A percentile compares a stretch with the other conserved stretches of the same genome.
Evolutionary conservation across 345 rosid species (phyloP).

Genomic region (Acer yangbiense): DNA sequence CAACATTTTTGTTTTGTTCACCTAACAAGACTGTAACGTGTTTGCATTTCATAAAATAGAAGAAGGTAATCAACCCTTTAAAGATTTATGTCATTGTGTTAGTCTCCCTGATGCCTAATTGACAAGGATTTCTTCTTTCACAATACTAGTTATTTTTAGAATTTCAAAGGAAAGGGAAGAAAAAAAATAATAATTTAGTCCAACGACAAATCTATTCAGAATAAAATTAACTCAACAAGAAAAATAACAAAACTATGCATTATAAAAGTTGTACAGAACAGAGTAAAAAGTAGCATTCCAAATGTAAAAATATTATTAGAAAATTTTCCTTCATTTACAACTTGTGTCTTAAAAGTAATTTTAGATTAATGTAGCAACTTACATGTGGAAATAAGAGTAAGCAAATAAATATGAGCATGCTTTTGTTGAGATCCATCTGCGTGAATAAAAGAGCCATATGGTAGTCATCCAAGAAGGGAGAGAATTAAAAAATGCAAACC

Average conservation of each 20-base stretch:
- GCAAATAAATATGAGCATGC: not conserved
- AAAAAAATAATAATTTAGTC: no score
- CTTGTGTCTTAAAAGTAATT: not conserved
- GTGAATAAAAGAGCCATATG: not conserved
- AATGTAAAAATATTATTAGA: not conserved
- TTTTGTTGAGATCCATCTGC: conserved; percentile 1
- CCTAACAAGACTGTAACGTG: not conserved
- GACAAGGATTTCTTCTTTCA: not conserved
- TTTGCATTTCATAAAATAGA: not conserved
- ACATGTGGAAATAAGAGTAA: not conserved
- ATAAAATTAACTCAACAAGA: not conserved
- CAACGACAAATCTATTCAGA: not conserved
- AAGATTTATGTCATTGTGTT: no score
- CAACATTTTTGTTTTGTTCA: not conserved
- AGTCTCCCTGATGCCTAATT: not conserved
- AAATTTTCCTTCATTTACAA: not conserved
- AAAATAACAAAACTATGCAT: not conserved
- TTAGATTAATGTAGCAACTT: not conserved
- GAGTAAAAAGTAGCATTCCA: not conserved
- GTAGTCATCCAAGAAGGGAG: not conserved
- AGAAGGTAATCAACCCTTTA: not conserved
- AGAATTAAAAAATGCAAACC: not conserved
- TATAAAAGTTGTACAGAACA: not conserved
- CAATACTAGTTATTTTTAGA: not conserved
- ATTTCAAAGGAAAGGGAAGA: not conserved